Conservation (phyloP, 768 basidiomycete genomes). For the Peribolospora baueri region DNA sequence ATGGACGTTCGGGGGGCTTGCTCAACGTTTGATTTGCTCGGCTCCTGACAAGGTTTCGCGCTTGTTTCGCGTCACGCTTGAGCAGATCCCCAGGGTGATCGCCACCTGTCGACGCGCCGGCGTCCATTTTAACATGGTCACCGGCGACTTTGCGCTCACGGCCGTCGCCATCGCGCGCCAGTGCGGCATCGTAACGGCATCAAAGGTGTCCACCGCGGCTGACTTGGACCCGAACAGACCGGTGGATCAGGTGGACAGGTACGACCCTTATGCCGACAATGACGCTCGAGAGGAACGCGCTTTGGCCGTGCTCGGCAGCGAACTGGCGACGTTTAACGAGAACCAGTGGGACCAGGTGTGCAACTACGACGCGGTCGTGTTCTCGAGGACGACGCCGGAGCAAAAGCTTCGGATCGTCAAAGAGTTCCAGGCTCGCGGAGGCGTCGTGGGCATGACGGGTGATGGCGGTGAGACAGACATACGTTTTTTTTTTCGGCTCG, state of each 20-base stretch:
- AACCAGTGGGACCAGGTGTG: constrained; percentile 16
- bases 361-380: constrained; percentile 24
- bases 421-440: constrained; percentile 29
- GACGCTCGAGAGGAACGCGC: background rate
- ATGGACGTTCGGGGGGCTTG: constrained; percentile 1
- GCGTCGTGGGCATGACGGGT: constrained; percentile 39
- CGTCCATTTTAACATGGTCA: constrained; percentile 41
- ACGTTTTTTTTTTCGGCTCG: background rate
- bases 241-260: constrained; percentile 14
- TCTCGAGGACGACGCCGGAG: constrained; percentile 38
- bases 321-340: constrained; percentile 19
- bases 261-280: constrained; percentile 17
- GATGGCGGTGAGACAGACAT: constrained; percentile 24
- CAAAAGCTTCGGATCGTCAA: constrained; percentile 43
- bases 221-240: constrained; percentile 21
- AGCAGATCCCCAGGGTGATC: too few species aligned
- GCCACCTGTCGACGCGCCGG: constrained; percentile 26
- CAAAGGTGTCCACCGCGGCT: constrained; percentile 8
- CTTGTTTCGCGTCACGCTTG: constrained; percentile 13
- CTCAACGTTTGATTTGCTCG: background rate
- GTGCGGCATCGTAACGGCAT: constrained; percentile 30
- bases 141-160: constrained; percentile 31
- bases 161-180: constrained; percentile 39
- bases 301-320: constrained; percentile 16
- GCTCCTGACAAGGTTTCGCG: constrained; percentile 7